A percentile compares a stretch with the other conserved stretches of the same genome.
These are phyloP conservation scores for Anacardium occidentale DNA, from an alignment of 345 rosid species.

Conservation along the genomic window DNA sequence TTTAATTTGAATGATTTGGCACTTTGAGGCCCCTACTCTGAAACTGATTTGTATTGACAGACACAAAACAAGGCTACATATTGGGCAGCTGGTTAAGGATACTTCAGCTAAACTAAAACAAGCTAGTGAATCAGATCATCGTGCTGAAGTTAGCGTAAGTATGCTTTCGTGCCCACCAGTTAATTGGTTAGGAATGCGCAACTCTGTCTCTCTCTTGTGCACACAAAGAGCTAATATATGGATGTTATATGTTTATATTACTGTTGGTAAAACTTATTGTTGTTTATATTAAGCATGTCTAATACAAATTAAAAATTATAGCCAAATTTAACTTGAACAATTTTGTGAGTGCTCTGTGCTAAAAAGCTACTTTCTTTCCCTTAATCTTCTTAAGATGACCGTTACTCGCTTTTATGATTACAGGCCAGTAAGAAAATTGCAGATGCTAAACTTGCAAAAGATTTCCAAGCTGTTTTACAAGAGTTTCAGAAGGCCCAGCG, in stretches of 20 bases:
- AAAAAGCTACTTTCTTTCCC: background rate
- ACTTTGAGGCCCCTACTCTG: background rate
- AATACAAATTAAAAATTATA: background rate
- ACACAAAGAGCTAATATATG: background rate
- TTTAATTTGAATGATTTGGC: background rate
- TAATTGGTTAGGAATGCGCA: background rate
- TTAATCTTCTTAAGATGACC: background rate
- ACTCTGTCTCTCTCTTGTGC: background rate
- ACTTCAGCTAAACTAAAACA: slow-evolving; percentile 90
- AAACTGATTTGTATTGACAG: slow-evolving; percentile 41
- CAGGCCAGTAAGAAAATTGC: slow-evolving; percentile 88
- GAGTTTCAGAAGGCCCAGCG: slow-evolving; percentile 98
- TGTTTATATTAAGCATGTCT: too few relatives aligned
- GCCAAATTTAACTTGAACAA: background rate
- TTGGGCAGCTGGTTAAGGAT: slow-evolving; percentile 86
- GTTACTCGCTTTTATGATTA: slow-evolving; percentile 16
- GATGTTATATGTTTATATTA: slow-evolving; percentile 6
- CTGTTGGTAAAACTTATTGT: slow-evolving; percentile 1
- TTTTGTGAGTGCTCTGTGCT: background rate
- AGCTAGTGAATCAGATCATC: slow-evolving; percentile 87
- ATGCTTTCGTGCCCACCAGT: slow-evolving; percentile 8
- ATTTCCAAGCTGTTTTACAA: slow-evolving; percentile 86
- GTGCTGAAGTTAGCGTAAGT: slow-evolving; percentile 64
- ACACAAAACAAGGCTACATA: slow-evolving; percentile 80
- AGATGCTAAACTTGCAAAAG: slow-evolving; percentile 97